phyloP scores from a whole-genome alignment of 208 protist species.

The Acanthamoeba royreba region DNA sequence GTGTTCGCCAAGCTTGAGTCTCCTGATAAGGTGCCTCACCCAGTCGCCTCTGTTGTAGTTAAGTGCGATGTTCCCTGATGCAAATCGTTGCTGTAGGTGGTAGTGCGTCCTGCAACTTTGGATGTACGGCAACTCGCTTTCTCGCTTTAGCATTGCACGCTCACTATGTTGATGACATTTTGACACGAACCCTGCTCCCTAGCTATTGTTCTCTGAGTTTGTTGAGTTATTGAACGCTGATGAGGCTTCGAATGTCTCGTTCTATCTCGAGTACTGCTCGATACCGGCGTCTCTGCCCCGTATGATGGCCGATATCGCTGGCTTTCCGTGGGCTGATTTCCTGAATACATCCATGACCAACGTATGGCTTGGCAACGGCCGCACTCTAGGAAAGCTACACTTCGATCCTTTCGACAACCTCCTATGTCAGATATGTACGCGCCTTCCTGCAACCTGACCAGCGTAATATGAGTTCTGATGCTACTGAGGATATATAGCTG shows the following conservation, averaged over 20 bases:
- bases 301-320: not conserved
- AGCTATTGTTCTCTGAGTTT: not conserved
- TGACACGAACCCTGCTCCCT: not conserved
- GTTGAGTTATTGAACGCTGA: not conserved
- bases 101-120: not conserved
- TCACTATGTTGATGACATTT: not conserved
- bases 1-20: not conserved
- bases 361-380: not conserved
- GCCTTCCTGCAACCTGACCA: no score
- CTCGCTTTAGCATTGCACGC: no score
- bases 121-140: not conserved
- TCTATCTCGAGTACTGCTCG: conserved; percentile 10
- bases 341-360: not conserved
- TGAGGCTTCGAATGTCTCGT: not conserved
- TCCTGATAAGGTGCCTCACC: not conserved
- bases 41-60: no score
- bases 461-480: no score
- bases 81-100: not conserved
- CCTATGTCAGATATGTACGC: not conserved
- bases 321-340: not conserved
- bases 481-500: not conserved
- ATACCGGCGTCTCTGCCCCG: not conserved
- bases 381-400: not conserved
- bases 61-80: not conserved
- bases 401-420: conserved; percentile 20